Percentiles rank a stretch among this genome's conserved stretches.
These are phyloP conservation scores for Colletotrichum noveboracense DNA, from an alignment of 2,329 filamentous ascomycete species.

Conservation along the genomic window DNA sequence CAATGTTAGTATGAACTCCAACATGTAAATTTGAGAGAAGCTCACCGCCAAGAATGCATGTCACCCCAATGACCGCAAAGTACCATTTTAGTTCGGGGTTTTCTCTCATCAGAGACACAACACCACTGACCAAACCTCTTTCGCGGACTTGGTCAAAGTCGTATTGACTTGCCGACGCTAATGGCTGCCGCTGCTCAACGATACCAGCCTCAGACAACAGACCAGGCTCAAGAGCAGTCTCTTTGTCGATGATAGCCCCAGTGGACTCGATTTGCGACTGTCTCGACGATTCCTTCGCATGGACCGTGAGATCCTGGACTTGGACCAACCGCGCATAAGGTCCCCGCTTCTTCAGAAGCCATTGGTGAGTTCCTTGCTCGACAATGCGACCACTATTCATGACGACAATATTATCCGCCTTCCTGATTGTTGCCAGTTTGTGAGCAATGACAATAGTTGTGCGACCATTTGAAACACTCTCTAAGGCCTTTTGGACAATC, in stretches of 20 bases:
- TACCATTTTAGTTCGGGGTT: not conserved
- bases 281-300: not conserved
- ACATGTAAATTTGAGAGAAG: not conserved
- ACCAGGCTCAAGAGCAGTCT: not conserved
- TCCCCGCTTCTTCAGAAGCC: conserved; percentile 14
- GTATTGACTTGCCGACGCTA: not conserved
- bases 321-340: conserved; percentile 26
- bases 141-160: not conserved
- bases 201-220: not conserved
- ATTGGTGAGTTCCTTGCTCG: conserved; percentile 32
- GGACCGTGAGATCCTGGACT: conserved; percentile 22
- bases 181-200: not conserved
- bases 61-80: not conserved
- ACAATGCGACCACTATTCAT: conserved; percentile 32
- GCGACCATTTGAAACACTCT: conserved; percentile 55
- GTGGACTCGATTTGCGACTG: not conserved
- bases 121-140: not conserved
- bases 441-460: conserved; percentile 71
- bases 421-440: conserved; percentile 46
- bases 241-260: not conserved
- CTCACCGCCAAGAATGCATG: not conserved
- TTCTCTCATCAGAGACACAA: not conserved
- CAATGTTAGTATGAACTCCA: not conserved
- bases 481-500: conserved; percentile 59
- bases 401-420: conserved; percentile 37